Evolutionary conservation across 2,329 filamentous ascomycete species (phyloP).

Genomic region (Penicillium sp.): DNA sequence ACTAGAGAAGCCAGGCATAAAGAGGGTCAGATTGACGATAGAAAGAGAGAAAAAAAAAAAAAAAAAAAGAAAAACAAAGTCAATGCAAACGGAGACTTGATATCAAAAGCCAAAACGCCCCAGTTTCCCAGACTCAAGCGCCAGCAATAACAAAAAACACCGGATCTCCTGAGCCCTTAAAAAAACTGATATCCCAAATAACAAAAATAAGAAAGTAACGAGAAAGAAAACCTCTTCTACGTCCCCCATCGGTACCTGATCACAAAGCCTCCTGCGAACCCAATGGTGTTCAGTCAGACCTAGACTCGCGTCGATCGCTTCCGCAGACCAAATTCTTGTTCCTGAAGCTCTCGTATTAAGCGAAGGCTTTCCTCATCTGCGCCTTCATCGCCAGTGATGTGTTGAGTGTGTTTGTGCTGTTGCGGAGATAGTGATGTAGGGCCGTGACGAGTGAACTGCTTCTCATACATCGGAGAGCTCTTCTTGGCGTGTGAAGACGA

Average conservation of each 20-base stretch:
- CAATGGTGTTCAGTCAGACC: background rate
- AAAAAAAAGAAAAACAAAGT: background rate
- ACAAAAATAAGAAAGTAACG: conserved; percentile 15
- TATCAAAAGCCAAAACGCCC: conserved; percentile 10
- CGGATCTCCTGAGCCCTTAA: conserved; percentile 17
- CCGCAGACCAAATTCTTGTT: conserved; percentile 47
- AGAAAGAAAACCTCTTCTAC: conserved; percentile 7
- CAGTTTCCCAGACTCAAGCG: conserved; percentile 11
- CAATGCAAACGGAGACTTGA: conserved; percentile 7
- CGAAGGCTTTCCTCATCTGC: conserved; percentile 45
- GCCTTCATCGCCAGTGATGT: conserved; percentile 31
- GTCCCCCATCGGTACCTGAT: conserved; percentile 1
- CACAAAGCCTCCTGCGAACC: background rate
- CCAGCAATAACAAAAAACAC: conserved; percentile 17
- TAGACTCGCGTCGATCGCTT: conserved; percentile 30
- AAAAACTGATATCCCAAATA: conserved; percentile 20
- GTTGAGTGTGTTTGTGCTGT: conserved; percentile 30
- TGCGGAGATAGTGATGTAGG: conserved; percentile 29
- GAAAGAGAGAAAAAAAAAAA: background rate
- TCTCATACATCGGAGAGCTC: conserved; percentile 40
- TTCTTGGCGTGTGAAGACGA: conserved; percentile 42
- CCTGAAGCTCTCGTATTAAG: conserved; percentile 47
- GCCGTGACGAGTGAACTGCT: conserved; percentile 32
- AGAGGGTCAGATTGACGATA: background rate
- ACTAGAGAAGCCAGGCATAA: background rate